Evolutionary conservation across 179 eudicot species (phyloP), one percentile per base, ranked within the genome.

Genomic region (Spinacia oleracea): DNA sequence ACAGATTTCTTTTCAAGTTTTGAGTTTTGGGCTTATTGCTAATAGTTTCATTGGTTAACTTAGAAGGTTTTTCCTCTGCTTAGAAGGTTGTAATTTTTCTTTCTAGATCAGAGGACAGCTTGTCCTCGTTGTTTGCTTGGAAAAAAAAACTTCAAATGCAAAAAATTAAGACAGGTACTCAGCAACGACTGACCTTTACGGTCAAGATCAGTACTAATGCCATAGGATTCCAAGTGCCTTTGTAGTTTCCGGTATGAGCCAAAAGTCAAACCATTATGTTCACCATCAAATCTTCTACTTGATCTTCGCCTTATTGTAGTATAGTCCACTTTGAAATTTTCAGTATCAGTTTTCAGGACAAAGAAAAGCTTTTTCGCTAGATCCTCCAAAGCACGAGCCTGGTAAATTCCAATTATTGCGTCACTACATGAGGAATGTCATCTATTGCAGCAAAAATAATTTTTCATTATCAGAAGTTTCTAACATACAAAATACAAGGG

Each of bases 341-440:
- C 81, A 29, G 89, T 92, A 82, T 87, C 90, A 31, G 84, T 87
- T 83, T 84, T 87, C 18, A 93, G 87, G 34, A 76, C 78, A 68
- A 87, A 81, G 29, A 93, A 90, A 42, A 92, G 88, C 83, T 86
- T 89, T 77, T 81, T 88, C 23, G 97, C 93, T 83, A 92, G 70
- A 43, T 90, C 94, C 80, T 87, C 85, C 73, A 92, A 86, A 70
- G 88, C 91, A 73, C 91, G 97, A 75, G 95, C 98, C 98, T 93
- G 84, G 35, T 51, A 59, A 62, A 50, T 51, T 27, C 25, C 56
- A 73, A 25, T 15, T 23, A 77, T 58, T 25, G 51, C 53, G 43
- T 67, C 35, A 78, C 69, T 9, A 59, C 46, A 8, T 25, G 69
- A 38, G 42, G 64, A 29, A 6, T 77, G 35, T 5, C 2, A n/a